phyloP scores from a whole-genome alignment of 345 rosid species.

The Hibiscus tridactylites region DNA sequence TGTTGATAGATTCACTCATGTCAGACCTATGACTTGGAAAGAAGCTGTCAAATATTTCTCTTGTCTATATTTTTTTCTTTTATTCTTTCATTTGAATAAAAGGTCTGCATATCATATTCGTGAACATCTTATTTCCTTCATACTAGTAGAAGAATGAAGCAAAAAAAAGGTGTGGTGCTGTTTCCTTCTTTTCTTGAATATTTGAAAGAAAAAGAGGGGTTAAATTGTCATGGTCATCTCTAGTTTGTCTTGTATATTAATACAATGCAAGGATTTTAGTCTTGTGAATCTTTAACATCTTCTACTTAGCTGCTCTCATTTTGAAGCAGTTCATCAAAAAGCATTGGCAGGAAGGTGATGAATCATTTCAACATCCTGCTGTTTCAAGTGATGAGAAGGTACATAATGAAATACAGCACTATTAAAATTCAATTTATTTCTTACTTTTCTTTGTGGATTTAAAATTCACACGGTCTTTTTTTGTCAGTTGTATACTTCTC shows the following conservation, averaged over 20 bases:
- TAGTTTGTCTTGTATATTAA: not conserved
- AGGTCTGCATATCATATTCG: not conserved
- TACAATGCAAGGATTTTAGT: not conserved
- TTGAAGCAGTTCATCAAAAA: constrained; percentile 79
- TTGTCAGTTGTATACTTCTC: not conserved
- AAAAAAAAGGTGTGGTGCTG: not conserved
- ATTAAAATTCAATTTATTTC: not conserved
- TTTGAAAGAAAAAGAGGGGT: not conserved
- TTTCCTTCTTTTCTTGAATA: not conserved
- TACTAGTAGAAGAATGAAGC: not conserved
- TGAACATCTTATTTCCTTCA: not conserved
- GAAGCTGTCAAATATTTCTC: not conserved
- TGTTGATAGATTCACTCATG: not conserved
- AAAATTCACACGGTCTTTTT: not conserved
- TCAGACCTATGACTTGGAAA: not conserved
- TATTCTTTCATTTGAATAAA: not conserved
- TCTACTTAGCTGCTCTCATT: constrained; percentile 87
- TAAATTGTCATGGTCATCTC: not conserved
- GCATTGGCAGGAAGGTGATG: constrained; percentile 91
- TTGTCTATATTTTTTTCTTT: constrained; percentile 2
- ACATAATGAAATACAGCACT: not conserved
- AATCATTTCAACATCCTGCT: constrained; percentile 63
- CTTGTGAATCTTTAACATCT: constrained; percentile 45
- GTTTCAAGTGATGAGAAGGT: constrained; percentile 77
- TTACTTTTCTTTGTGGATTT: not conserved